Evolutionary conservation across 192 early-diverging fungal species (phyloP), one percentile per base, ranked within the genome.

Genomic region (Gigaspora rosea): DNA sequence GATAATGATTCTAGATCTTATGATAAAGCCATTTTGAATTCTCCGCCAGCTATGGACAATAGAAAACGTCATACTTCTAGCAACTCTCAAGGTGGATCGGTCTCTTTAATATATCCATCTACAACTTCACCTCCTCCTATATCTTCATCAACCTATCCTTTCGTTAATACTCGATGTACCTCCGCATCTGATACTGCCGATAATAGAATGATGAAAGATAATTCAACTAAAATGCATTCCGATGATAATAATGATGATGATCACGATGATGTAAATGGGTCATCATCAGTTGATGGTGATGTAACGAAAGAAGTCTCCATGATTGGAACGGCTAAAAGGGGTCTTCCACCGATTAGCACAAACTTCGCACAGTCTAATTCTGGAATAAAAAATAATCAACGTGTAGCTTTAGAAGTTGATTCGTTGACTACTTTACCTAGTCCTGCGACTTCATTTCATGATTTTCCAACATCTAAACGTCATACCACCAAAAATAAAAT

Each of bases 371-470:
- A 18, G 18, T 27, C 20, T 13, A 1, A 62, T 63, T 36, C 32
- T 1, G 35, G 16, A 16, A 3, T 22, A 56, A 15, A 27, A 57
- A 65, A 62, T 57, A 63, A 76, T 65, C 63, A 56, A 15, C 27
- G 65, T 11, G 33, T 67, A 16, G 58, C 64, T 48, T 67, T 50
- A 11, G 64, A 76, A 18, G 75, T 68, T 56, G 61, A 62, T 8
- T 10, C 59, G 9, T 41, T 76, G 5, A 27, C 64, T 11, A 33
- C 63, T 16, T 67, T 76, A 67, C 75, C 75, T 16, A 76, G 75
- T 76, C 75, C 75, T 22, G 75, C 62, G 8, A 76, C 75, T 56
- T 75, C 73, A 15, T 4, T 64, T 35, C 11, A 15, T n/a, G 75
- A 76, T 35, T 67, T 67, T 35, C 71, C 71, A 7, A 20, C 35